phyloP scores from a whole-genome alignment of 2,329 filamentous ascomycete species.

The Dryadomyces quercus-mongolicae region DNA sequence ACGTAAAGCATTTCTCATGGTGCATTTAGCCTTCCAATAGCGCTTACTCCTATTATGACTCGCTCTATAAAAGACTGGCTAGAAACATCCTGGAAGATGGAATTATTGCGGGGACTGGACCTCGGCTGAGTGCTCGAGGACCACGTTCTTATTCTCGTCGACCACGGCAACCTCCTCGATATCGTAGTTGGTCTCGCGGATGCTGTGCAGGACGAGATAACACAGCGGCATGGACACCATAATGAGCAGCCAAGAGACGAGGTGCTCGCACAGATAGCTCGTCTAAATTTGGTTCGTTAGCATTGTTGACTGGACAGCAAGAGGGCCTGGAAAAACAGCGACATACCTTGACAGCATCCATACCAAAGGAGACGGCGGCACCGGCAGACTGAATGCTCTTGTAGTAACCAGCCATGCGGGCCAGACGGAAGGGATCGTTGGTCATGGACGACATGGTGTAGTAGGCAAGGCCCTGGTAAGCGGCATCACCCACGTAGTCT shows the following conservation, averaged over 20 bases:
- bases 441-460: constrained; percentile 9
- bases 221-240: constrained; percentile 14
- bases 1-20: too few relatives aligned
- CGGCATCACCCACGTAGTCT: constrained; percentile 6
- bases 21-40: too few relatives aligned
- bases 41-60: too few relatives aligned
- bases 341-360: constrained; percentile 6
- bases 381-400: constrained; percentile 9
- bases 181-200: constrained; percentile 16
- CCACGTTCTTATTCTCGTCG: constrained; percentile 7
- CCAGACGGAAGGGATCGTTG: constrained; percentile 9
- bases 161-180: constrained; percentile 12
- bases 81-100: too few relatives aligned
- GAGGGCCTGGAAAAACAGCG: neutral
- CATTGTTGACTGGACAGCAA: neutral
- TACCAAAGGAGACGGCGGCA: constrained; percentile 1
- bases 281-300: constrained; percentile 7
- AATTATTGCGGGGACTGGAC: neutral
- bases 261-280: constrained; percentile 14
- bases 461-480: constrained; percentile 27
- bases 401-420: constrained; percentile 9
- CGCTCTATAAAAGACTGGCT: too few relatives aligned
- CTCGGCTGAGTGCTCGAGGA: neutral
- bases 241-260: constrained; percentile 15
- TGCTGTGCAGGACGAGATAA: constrained; percentile 11